phyloP scores from a whole-genome alignment of 2,329 filamentous ascomycete species.

The Apiospora malaysiana region DNA sequence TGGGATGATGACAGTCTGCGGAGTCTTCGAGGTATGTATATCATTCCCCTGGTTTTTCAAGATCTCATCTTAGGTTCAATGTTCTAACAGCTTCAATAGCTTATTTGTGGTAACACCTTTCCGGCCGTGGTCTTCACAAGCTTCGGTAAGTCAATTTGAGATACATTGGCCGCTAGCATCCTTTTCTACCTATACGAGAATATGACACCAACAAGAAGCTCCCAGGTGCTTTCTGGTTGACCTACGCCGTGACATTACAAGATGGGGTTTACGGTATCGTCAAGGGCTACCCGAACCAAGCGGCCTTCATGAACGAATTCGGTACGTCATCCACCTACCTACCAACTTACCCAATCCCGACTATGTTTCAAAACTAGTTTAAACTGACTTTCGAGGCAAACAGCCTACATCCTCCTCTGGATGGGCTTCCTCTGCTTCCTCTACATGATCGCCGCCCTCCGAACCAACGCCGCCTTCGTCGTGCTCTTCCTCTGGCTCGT shows the following conservation, averaged over 20 bases:
- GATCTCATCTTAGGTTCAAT: background rate
- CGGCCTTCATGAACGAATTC: constrained; percentile 9
- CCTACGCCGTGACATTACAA: constrained; percentile 3
- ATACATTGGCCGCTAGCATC: background rate
- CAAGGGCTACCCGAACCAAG: constrained; percentile 9
- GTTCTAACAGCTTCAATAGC: background rate
- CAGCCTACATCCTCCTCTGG: constrained; percentile 3
- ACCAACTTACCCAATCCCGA: background rate
- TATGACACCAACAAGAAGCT: background rate
- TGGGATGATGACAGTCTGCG: constrained; percentile 4
- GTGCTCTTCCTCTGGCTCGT: background rate
- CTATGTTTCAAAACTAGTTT: background rate
- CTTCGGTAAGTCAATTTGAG: background rate
- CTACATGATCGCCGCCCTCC: constrained; percentile 9
- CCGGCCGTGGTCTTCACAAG: constrained; percentile 1
- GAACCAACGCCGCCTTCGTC: constrained; percentile 13
- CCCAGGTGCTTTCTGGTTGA: constrained; percentile 15
- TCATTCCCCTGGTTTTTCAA: background rate
- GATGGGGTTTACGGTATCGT: background rate
- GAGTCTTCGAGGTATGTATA: background rate
- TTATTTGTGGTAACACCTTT: constrained; percentile 7
- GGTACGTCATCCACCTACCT: background rate
- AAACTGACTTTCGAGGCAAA: background rate
- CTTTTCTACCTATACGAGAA: background rate
- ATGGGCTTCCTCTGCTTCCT: constrained; percentile 12